phyloP scores from a whole-genome alignment of 2,329 filamentous ascomycete genomes.

The Trichophyton simii region DNA sequence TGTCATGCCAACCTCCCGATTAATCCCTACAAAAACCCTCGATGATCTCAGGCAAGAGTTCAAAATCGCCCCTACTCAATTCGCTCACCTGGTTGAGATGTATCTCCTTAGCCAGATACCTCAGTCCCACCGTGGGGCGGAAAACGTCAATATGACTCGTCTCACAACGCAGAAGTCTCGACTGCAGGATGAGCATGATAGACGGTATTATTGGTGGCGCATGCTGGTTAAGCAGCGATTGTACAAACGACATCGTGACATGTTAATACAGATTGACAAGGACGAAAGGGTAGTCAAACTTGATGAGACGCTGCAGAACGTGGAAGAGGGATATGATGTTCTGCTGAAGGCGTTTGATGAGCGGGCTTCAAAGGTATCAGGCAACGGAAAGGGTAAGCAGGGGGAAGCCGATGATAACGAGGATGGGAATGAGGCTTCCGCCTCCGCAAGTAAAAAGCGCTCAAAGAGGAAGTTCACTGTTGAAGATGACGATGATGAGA shows the following conservation, averaged over 20 bases:
- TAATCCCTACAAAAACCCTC: slow-evolving; percentile 42
- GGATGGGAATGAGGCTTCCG: not conserved
- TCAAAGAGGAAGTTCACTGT: slow-evolving; percentile 1
- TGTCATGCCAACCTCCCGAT: slow-evolving; percentile 38
- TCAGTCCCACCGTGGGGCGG: slow-evolving; percentile 33
- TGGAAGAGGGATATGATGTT: slow-evolving; percentile 47
- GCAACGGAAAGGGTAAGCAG: not conserved
- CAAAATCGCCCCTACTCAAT: slow-evolving; percentile 50
- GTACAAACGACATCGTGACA: slow-evolving; percentile 48
- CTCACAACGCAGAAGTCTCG: slow-evolving; percentile 36
- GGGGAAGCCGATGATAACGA: not conserved
- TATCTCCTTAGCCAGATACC: slow-evolving; percentile 48
- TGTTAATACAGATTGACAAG: slow-evolving; percentile 46
- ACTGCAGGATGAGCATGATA: slow-evolving; percentile 42
- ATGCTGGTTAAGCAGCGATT: slow-evolving; percentile 51
- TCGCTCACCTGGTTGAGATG: slow-evolving; percentile 50
- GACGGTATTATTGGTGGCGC: slow-evolving; percentile 53
- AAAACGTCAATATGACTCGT: slow-evolving; percentile 41
- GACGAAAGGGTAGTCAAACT: slow-evolving; percentile 47
- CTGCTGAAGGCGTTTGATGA: slow-evolving; percentile 35
- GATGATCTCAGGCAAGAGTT: slow-evolving; percentile 38
- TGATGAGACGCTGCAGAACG: slow-evolving; percentile 45
- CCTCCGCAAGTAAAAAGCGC: not conserved
- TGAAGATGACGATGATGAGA: slow-evolving; percentile 11
- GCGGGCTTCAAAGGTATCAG: slow-evolving; percentile 14